Base-by-base conservation (phyloP, 2,329 filamentous ascomycete genomes). In the Fusarium sp. region DNA sequence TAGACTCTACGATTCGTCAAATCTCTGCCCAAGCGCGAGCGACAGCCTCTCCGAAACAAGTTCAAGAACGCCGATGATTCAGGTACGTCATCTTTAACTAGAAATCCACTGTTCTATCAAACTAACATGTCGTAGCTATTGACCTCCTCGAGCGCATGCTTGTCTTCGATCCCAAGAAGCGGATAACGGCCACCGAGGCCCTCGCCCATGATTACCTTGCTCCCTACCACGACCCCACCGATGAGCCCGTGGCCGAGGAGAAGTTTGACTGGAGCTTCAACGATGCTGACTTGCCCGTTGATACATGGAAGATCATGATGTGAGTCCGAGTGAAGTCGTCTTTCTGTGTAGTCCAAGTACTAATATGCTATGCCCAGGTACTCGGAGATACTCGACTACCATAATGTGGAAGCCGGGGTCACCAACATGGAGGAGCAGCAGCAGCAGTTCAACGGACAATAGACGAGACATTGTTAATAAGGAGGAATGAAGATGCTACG, bases 271-370 rank as follows among this genome's bases (percentile, higher is more conserved):
- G 96, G 96, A 98, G 95, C 63, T 99, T 99, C 86, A 98, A 98
- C 83, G 96, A 99, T 79, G 96, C 96, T 57, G 96, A 99, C 81
- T 87, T 99, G 66, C 96, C 96, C 1, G 95, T 98, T 60, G 96
- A 99, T 82, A 98, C 95, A n/a, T 99, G 96, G 96, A 99, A 99
- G 87, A 98, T 99, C 82, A 99, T 98, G 96, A 99, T 99, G 96
- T 98, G 88, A 81, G 93, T 62, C 18, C 9, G 11, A 38, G 16
- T 20, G 18, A 27, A 38, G 16, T 24, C 6, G 16, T 24, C 5
- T 7, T 16, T 27, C 13, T 1, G 22, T 4, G 13, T 18, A 47
- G 22, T n/a, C 13, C 14, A 59, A 18, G 20, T 37, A 34, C 62
- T 77, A 68, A 78, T 64, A 60, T 38, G 6, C 34, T 18, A 54